phyloP scores from a whole-genome alignment of 768 basidiomycete genomes.

The Leucosporidium scottii region DNA sequence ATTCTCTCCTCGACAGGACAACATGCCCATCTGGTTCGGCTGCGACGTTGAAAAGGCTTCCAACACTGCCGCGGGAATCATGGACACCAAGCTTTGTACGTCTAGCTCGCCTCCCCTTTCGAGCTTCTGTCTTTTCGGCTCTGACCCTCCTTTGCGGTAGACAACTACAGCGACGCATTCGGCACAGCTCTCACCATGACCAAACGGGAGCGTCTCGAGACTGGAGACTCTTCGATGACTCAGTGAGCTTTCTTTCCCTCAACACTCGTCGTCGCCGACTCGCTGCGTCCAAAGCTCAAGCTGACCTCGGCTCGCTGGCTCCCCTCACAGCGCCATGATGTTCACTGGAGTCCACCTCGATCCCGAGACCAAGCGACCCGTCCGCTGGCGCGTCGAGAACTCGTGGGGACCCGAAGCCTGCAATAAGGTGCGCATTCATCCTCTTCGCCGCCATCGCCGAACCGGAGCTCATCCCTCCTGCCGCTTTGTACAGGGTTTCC shows the following conservation, averaged over 20 bases:
- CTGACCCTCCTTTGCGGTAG: not conserved
- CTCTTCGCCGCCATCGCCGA: not conserved
- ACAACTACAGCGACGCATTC: slow-evolving; percentile 55
- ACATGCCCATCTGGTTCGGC: slow-evolving; percentile 45
- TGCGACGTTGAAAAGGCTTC: slow-evolving; percentile 91
- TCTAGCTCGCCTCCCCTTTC: slow-evolving; percentile 38
- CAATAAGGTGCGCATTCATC: not conserved
- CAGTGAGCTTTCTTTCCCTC: slow-evolving; percentile 40
- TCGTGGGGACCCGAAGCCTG: slow-evolving; percentile 76
- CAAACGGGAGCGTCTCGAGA: slow-evolving; percentile 76
- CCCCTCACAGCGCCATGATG: slow-evolving; percentile 51
- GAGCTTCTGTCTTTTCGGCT: not conserved
- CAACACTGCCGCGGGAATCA: slow-evolving; percentile 62
- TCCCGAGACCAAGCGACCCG: slow-evolving; percentile 52
- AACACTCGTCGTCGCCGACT: not conserved
- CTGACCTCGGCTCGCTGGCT: not conserved
- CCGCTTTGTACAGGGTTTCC: slow-evolving; percentile 50
- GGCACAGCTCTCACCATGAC: slow-evolving; percentile 69
- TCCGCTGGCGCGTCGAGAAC: slow-evolving; percentile 97
- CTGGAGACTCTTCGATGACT: slow-evolving; percentile 83
- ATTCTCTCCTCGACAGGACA: not conserved
- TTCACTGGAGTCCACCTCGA: slow-evolving; percentile 21
- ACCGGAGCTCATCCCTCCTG: not conserved
- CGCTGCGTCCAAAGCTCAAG: too few relatives aligned
- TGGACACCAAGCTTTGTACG: slow-evolving; percentile 57